These are phyloP conservation scores for Quercus wislizeni DNA, from an alignment of 306 rosid species.

Conservation along the genomic window DNA sequence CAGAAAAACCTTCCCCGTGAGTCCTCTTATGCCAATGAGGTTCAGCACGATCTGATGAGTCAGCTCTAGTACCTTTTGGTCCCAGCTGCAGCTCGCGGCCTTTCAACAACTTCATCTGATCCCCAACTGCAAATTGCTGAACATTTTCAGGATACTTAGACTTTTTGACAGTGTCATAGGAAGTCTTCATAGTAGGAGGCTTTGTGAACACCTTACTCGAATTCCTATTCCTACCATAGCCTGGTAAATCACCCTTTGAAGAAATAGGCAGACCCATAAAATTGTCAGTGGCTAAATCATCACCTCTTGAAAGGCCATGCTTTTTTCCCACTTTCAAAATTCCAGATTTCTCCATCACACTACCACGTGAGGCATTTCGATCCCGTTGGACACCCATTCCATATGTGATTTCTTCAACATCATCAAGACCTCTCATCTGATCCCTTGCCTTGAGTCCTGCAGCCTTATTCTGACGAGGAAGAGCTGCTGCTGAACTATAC, in stretches of 20 bases:
- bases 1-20: constrained; percentile 47
- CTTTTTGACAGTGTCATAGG: constrained; percentile 52
- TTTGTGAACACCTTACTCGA: constrained; percentile 41
- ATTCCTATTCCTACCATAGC: constrained; percentile 50
- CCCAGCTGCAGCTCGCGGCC: constrained; percentile 39
- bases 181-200: constrained; percentile 50
- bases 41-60: constrained; percentile 44
- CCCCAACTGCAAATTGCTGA: constrained; percentile 50
- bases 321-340: constrained; percentile 57
- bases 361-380: constrained; percentile 33
- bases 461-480: constrained; percentile 45
- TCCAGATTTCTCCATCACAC: constrained; percentile 54
- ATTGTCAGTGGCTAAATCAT: constrained; percentile 44
- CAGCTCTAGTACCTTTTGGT: constrained; percentile 39
- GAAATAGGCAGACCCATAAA: constrained; percentile 53
- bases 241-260: constrained; percentile 54
- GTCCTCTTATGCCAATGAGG: constrained; percentile 41
- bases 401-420: constrained; percentile 52
- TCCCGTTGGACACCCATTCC: constrained; percentile 46
- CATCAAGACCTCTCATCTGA: constrained; percentile 45
- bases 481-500: constrained; percentile 49
- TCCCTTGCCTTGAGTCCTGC: constrained; percentile 55
- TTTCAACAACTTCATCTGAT: constrained; percentile 48
- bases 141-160: constrained; percentile 51
- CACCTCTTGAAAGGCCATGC: constrained; percentile 50